A percentile compares a stretch with the other conserved stretches of the same genome.
Conservation (phyloP, 192 early-diverging fungal genomes). For the Umbelopsis sp. region DNA sequence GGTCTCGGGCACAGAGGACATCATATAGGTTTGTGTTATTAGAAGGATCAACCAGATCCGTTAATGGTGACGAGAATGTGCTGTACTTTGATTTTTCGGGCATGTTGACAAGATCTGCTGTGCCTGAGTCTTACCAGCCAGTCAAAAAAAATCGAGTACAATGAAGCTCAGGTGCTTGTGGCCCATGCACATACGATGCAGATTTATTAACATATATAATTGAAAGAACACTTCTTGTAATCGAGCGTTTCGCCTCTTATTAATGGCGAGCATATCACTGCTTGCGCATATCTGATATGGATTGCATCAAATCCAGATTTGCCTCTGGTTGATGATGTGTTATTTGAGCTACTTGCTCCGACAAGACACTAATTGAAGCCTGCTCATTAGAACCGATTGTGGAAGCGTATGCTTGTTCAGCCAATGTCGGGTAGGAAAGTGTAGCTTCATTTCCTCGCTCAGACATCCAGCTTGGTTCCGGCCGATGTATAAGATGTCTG, state of each 20-base stretch:
- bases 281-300: slow-evolving; percentile 18
- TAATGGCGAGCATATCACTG: not conserved
- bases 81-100: not conserved
- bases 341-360: slow-evolving; percentile 11
- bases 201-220: too few species aligned
- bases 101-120: not conserved
- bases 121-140: too few species aligned
- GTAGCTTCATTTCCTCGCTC: not conserved
- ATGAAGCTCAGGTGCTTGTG: too few species aligned
- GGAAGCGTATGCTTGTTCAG: slow-evolving; percentile 1
- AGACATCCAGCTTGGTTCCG: slow-evolving; percentile 10
- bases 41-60: slow-evolving; percentile 5
- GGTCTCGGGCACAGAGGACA: slow-evolving; percentile 55
- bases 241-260: not conserved
- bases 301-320: slow-evolving; percentile 9
- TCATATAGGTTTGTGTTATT: slow-evolving; percentile 26
- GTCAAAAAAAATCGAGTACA: too few species aligned
- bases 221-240: too few species aligned
- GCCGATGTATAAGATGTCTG: slow-evolving; percentile 4
- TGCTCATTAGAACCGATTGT: not conserved
- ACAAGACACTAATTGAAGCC: not conserved
- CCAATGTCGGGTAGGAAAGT: not conserved
- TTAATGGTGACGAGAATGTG: not conserved
- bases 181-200: too few species aligned
- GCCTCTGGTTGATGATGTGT: slow-evolving; percentile 16